Conservation (phyloP, 495 filamentous ascomycete species). For the Neurospora sp. region DNA sequence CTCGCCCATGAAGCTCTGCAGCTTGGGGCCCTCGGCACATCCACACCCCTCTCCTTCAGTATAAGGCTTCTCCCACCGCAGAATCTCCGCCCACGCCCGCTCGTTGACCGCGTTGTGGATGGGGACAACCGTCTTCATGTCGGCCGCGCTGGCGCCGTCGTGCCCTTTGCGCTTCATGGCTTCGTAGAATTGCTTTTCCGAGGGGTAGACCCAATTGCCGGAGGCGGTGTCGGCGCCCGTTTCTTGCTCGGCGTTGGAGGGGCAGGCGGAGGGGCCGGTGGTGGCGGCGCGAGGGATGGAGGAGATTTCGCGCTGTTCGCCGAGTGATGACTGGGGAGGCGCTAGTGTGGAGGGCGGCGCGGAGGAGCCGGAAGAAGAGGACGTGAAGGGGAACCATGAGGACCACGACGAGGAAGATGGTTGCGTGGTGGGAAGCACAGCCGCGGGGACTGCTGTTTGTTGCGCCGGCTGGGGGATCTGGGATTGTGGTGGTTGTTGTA, state of each 20-base stretch:
- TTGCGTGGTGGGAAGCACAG: neutral
- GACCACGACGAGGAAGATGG: conserved; percentile 13
- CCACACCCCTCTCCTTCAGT: conserved; percentile 16
- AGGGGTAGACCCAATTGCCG: conserved; percentile 96
- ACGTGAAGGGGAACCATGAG: conserved; percentile 18
- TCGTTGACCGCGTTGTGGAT: conserved; percentile 98
- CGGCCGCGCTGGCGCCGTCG: conserved; percentile 42
- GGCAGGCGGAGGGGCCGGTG: conserved; percentile 35
- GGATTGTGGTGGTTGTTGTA: neutral
- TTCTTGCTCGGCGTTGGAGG: conserved; percentile 62
- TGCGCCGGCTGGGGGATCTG: conserved; percentile 1
- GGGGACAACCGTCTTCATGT: conserved; percentile 85
- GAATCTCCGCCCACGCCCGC: conserved; percentile 75
- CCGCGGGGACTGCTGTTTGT: neutral
- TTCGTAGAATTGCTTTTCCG: conserved; percentile 90
- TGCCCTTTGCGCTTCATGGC: conserved; percentile 79
- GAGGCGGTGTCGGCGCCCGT: conserved; percentile 52
- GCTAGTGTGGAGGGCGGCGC: conserved; percentile 12
- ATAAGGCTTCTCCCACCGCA: conserved; percentile 69
- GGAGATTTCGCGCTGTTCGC: conserved; percentile 63
- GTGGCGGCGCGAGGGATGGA: conserved; percentile 63
- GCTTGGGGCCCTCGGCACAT: conserved; percentile 64
- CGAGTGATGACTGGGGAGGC: neutral
- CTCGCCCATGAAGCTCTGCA: conserved; percentile 76
- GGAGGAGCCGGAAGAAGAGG: conserved; percentile 1